A percentile compares a stretch with the other conserved stretches of the same genome.
phyloP scores from a whole-genome alignment of 2,329 filamentous ascomycete genomes.

The Boeremia exigua region DNA sequence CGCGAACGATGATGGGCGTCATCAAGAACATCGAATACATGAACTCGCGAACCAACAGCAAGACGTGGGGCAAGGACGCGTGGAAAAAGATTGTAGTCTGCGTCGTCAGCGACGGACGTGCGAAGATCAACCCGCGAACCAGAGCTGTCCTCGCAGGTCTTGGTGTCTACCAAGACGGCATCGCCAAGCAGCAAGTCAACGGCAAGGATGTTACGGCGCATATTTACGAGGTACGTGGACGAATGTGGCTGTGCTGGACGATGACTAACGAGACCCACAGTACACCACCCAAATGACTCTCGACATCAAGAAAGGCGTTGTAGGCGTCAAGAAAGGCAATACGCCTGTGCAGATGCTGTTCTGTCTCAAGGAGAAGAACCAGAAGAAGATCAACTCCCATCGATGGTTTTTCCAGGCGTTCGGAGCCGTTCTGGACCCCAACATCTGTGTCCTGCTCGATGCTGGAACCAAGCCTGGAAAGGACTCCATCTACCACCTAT shows the following conservation, averaged over 20 bases:
- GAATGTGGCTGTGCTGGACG: slow-evolving; percentile 1
- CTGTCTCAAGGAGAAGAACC: slow-evolving; percentile 98
- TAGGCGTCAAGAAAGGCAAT: slow-evolving; percentile 79
- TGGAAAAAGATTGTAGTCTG: slow-evolving; percentile 99
- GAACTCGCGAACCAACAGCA: slow-evolving; percentile 90
- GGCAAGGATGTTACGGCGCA: slow-evolving; percentile 95
- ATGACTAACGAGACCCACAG: slow-evolving; percentile 33
- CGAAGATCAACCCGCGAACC: slow-evolving; percentile 93
- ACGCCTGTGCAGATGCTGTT: slow-evolving; percentile 97
- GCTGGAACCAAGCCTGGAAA: slow-evolving; percentile 93
- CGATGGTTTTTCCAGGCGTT: slow-evolving; percentile 99
- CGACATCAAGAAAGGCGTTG: slow-evolving; percentile 87
- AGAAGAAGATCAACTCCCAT: slow-evolving; percentile 99
- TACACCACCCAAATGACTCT: slow-evolving; percentile 88
- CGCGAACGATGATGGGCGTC: slow-evolving; percentile 92
- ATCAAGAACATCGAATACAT: slow-evolving; percentile 99
- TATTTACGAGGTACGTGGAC: slow-evolving; percentile 71
- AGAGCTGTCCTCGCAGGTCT: slow-evolving; percentile 88
- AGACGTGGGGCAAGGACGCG: slow-evolving; percentile 97
- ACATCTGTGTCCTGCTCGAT: slow-evolving; percentile 95
- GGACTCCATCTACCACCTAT: slow-evolving; percentile 95
- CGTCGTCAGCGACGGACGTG: slow-evolving; percentile 94
- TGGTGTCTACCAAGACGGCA: slow-evolving; percentile 97
- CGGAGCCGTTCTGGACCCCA: slow-evolving; percentile 87
- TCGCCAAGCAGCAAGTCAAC: slow-evolving; percentile 98